Conservation (phyloP, 1,139 yeast genomes). For the Yamadazyma sp. region DNA sequence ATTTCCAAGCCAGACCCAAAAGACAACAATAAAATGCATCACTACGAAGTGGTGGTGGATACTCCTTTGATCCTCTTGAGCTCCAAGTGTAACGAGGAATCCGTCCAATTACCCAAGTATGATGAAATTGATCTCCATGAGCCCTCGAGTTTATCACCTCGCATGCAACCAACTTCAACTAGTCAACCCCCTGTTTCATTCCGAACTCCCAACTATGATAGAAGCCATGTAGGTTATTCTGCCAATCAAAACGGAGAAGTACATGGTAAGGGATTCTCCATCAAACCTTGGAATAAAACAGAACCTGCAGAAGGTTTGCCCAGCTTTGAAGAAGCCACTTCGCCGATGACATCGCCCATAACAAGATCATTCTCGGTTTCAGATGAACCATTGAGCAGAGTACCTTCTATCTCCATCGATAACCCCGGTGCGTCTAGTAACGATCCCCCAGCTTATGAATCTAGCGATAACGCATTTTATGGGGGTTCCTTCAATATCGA, state of each 20-base stretch:
- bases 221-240: slow-evolving; percentile 6
- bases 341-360: slow-evolving; percentile 31
- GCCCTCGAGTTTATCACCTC: slow-evolving; percentile 1
- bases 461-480: background rate
- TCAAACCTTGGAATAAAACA: slow-evolving; percentile 26
- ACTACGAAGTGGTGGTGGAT: slow-evolving; percentile 86
- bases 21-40: slow-evolving; percentile 63
- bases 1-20: slow-evolving; percentile 67
- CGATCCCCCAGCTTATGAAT: slow-evolving; percentile 29
- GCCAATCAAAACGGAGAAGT: slow-evolving; percentile 13
- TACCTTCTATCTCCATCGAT: slow-evolving; percentile 31
- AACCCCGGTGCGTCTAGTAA: slow-evolving; percentile 23
- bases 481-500: slow-evolving; percentile 21
- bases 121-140: slow-evolving; percentile 23
- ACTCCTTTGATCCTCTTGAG: slow-evolving; percentile 78
- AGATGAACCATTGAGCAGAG: slow-evolving; percentile 37
- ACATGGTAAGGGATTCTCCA: slow-evolving; percentile 37
- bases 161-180: background rate
- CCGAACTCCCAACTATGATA: slow-evolving; percentile 36
- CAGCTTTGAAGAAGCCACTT: slow-evolving; percentile 58
- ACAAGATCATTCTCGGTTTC: slow-evolving; percentile 33
- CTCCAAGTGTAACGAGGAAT: slow-evolving; percentile 66
- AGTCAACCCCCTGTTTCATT: slow-evolving; percentile 20
- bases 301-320: slow-evolving; percentile 42
- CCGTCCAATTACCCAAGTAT: slow-evolving; percentile 72